A percentile compares a stretch with the other conserved stretches of the same genome.
phyloP scores from a whole-genome alignment of 352 stramenopile species.

The Thraustochytrium striatum region DNA sequence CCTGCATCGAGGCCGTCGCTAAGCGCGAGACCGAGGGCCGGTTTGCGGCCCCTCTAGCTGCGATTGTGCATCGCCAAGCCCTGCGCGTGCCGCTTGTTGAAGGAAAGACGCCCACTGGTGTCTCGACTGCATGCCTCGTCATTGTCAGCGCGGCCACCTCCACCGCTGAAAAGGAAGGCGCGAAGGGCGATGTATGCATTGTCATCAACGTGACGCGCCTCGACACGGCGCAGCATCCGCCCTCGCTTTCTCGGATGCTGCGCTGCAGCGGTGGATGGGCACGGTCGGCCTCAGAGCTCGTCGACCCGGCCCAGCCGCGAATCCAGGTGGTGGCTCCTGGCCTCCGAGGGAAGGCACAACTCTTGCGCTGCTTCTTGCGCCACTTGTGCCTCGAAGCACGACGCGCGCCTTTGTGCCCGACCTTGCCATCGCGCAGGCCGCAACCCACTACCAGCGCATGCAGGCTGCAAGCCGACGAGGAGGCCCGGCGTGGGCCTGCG shows the following conservation, averaged over 20 bases:
- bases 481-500: not conserved
- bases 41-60: not conserved
- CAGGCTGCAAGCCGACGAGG: not conserved
- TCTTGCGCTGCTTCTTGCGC: not conserved
- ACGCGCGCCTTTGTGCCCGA: not conserved
- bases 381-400: not conserved
- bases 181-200: not conserved
- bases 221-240: not conserved
- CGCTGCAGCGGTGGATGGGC: constrained; percentile 18
- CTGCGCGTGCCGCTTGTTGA: not conserved
- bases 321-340: constrained; percentile 35
- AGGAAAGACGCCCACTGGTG: not conserved
- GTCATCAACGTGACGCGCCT: not conserved
- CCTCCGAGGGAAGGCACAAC: not conserved
- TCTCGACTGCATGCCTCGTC: not conserved
- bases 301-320: not conserved
- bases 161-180: not conserved
- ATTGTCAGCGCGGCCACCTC: not conserved
- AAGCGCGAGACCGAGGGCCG: not conserved
- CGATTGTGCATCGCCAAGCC: constrained; percentile 4
- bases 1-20: not conserved
- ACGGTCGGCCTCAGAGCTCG: not conserved
- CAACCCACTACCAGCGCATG: not conserved
- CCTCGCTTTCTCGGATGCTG: constrained; percentile 13
- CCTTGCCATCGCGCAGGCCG: constrained; percentile 8